phyloP scores from a whole-genome alignment of 2,329 filamentous ascomycete species.

The Exophiala viscosa region DNA sequence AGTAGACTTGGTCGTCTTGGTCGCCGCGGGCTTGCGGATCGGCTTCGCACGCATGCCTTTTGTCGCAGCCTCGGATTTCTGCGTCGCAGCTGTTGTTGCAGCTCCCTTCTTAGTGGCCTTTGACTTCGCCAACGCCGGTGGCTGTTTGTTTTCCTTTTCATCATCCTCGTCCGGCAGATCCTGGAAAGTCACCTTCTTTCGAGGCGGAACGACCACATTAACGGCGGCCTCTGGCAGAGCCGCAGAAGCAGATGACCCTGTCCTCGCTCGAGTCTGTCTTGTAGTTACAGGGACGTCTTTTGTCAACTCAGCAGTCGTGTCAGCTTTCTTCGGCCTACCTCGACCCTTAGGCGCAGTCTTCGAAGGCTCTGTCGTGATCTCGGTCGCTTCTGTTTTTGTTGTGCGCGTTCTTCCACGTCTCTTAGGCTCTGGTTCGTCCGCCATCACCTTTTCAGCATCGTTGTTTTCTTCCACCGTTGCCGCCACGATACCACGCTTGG shows the following conservation, averaged over 20 bases:
- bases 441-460: not conserved
- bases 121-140: slow-evolving; percentile 22
- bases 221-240: slow-evolving; percentile 7
- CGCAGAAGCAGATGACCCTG: slow-evolving; percentile 14
- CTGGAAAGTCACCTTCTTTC: slow-evolving; percentile 48
- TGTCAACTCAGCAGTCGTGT: slow-evolving; percentile 7
- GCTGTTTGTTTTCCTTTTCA: slow-evolving; percentile 39
- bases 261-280: slow-evolving; percentile 22
- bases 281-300: slow-evolving; percentile 6
- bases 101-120: slow-evolving; percentile 29
- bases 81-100: slow-evolving; percentile 26
- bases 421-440: slow-evolving; percentile 12
- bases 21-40: slow-evolving; percentile 40
- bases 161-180: slow-evolving; percentile 37
- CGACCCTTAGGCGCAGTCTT: slow-evolving; percentile 25
- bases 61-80: slow-evolving; percentile 29
- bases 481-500: slow-evolving; percentile 9
- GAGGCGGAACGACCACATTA: slow-evolving; percentile 26
- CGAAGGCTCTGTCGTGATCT: not conserved
- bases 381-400: slow-evolving; percentile 7
- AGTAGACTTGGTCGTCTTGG: slow-evolving; percentile 32
- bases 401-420: slow-evolving; percentile 13
- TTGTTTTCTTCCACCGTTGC: slow-evolving; percentile 9
- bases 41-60: slow-evolving; percentile 44
- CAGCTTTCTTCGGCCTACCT: slow-evolving; percentile 30